phyloP scores from a whole-genome alignment of 257 asterid genomes.

The Linaria vulgaris region DNA sequence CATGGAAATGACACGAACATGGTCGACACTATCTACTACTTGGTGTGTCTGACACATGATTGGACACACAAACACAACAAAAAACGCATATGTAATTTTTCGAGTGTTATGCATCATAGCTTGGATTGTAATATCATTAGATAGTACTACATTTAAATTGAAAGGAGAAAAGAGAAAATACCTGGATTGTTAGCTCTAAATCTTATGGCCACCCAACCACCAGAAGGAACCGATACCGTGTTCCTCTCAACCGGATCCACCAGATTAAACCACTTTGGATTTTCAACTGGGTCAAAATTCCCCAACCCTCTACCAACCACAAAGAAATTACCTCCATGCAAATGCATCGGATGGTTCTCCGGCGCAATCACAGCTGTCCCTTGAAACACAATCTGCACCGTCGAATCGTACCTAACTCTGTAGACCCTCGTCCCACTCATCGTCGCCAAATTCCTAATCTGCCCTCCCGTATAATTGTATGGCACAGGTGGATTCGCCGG shows the following conservation, averaged over 20 bases:
- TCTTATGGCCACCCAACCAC: conserved; percentile 73
- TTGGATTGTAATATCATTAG: no score
- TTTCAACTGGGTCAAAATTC: conserved; percentile 47
- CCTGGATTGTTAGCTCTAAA: conserved; percentile 72
- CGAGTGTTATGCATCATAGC: no score
- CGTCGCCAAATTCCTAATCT: conserved; percentile 36
- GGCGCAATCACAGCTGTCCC: conserved; percentile 59
- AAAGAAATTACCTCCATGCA: conserved; percentile 72
- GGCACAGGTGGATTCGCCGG: conserved; percentile 50
- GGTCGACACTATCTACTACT: no score
- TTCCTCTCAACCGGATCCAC: conserved; percentile 70
- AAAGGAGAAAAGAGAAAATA: neutral
- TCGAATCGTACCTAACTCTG: conserved; percentile 46
- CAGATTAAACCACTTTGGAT: conserved; percentile 52
- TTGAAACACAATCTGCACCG: conserved; percentile 51
- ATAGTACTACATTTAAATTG: no score
- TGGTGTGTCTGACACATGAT: no score
- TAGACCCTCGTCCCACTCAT: conserved; percentile 50
- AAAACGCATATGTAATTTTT: no score
- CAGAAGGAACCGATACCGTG: conserved; percentile 61
- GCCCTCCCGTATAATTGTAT: conserved; percentile 50
- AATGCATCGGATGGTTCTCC: conserved; percentile 60
- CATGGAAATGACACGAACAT: no score
- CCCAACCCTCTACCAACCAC: conserved; percentile 52
- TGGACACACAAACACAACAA: no score